Evolutionary conservation across 768 basidiomycete species (phyloP), one percentile per base, ranked within the genome.

Genomic region (Leccinum sublutescens): DNA sequence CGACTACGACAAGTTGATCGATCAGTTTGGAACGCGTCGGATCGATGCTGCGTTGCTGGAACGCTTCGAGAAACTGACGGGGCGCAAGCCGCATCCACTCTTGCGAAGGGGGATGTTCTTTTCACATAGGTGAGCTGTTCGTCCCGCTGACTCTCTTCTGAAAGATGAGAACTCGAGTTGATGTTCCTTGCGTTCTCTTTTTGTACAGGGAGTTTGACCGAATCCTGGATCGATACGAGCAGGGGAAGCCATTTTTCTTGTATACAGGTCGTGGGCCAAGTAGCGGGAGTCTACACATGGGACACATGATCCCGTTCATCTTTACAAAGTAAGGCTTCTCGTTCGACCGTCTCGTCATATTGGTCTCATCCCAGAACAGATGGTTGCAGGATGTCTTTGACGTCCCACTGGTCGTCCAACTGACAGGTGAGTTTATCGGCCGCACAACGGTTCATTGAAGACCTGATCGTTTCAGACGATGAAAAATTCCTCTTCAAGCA

Each of bases 401-500:
- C 61, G 92, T 93, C 7, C 95, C 97, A 5, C 79, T 98, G 33
- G 97, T 99, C 58, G 81, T 99, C 57, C 97, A 99, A 73, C 83
- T 99, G 2, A 99, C 97, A 40, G 95, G 95, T 90, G 57, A 50
- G 79, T 45, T 45, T 52, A 33, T 53, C 17, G 21, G 48, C 48
- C 34, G 36, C 14, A 19, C 23, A 38, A 14, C 10, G 45, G 21
- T 61, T 38, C 15, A 8, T 8, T 8, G 15, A 8, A 12, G 11
- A 17, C 47, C 54, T 19, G 15, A 9, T 51, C 17, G 43, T 17
- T 38, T 21, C 65, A 93, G 97, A 99, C 68, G 97, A 99, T 73
- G 97, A 99, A 73, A 99, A 99, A 74, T 99, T 98, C 79, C 75
- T 99, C 50, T 97, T 99, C 83, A 96, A 98, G 74, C 91, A 94